These are phyloP conservation scores for Neofusicoccum sp. DNA, from an alignment of 2,329 filamentous ascomycete species.

Conservation along the genomic window DNA sequence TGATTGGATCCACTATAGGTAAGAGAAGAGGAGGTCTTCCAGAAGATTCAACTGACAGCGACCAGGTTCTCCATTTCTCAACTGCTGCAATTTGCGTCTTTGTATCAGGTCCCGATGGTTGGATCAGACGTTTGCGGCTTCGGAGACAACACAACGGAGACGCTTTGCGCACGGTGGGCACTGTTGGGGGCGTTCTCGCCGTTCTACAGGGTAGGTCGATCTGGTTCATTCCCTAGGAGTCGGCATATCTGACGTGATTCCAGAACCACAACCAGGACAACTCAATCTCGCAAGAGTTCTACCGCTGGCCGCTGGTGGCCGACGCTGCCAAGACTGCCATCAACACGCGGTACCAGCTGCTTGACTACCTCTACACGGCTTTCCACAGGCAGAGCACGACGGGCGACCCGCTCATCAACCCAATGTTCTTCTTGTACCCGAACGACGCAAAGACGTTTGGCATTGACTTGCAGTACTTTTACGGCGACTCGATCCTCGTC, in stretches of 20 bases:
- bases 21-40: background rate
- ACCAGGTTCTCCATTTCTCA: constrained; percentile 39
- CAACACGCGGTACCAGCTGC: constrained; percentile 71
- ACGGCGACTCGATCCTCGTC: constrained; percentile 58
- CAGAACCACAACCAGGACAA: constrained; percentile 64
- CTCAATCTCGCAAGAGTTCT: constrained; percentile 69
- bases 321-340: constrained; percentile 69
- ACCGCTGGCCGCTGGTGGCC: constrained; percentile 66
- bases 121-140: constrained; percentile 76
- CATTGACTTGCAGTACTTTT: constrained; percentile 62
- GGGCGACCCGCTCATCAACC: constrained; percentile 68
- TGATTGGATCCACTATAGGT: constrained; percentile 48
- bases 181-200: constrained; percentile 72
- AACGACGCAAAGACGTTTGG: constrained; percentile 55
- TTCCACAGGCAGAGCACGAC: constrained; percentile 62
- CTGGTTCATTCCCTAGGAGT: too few species aligned
- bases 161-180: constrained; percentile 76
- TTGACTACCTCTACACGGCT: constrained; percentile 79
- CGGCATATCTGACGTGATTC: background rate
- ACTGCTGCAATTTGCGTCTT: constrained; percentile 49
- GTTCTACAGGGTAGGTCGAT: constrained; percentile 61
- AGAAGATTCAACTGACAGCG: background rate
- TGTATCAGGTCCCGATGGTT: constrained; percentile 53
- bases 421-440: constrained; percentile 73
- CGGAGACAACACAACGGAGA: constrained; percentile 65